phyloP scores from a whole-genome alignment of 768 basidiomycete species.

The Pleurotus citrinopileatus region DNA sequence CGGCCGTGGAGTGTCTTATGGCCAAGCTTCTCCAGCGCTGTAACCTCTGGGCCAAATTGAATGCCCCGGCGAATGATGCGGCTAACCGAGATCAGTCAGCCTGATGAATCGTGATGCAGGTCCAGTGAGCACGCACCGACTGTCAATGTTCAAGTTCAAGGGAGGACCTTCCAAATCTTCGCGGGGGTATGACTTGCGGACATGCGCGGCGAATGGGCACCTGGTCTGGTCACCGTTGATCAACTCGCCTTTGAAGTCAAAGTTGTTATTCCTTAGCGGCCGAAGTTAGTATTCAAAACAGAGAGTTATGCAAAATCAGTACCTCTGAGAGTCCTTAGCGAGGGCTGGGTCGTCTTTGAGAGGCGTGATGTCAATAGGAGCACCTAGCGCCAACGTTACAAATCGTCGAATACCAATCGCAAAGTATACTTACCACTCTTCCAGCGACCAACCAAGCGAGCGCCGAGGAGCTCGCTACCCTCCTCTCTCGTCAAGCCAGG shows the following conservation, averaged over 20 bases:
- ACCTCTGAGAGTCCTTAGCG: conserved; percentile 33
- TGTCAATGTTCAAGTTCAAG: conserved; percentile 16
- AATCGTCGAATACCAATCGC: neutral
- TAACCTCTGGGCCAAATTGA: conserved; percentile 52
- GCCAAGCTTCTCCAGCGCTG: conserved; percentile 28
- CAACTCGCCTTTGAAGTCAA: conserved; percentile 29
- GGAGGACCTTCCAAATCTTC: conserved; percentile 34
- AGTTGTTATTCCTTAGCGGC: conserved; percentile 36
- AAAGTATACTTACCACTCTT: conserved; percentile 39
- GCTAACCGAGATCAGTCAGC: conserved; percentile 15
- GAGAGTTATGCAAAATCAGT: conserved; percentile 10
- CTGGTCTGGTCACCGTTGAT: conserved; percentile 22
- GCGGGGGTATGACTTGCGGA: conserved; percentile 45
- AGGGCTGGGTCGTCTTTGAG: conserved; percentile 38
- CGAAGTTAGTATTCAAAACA: conserved; percentile 12
- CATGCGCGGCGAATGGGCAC: conserved; percentile 48
- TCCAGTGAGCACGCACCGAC: conserved; percentile 26
- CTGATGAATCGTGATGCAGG: neutral
- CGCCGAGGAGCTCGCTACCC: conserved; percentile 49
- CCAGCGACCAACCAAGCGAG: conserved; percentile 53
- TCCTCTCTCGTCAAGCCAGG: conserved; percentile 33
- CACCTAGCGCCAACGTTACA: conserved; percentile 25
- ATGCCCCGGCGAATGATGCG: conserved; percentile 48
- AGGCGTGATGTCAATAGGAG: conserved; percentile 44
- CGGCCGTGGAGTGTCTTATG: conserved; percentile 43